Evolutionary conservation across 1,284 basidiomycete species (phyloP).

Genomic region (Malassezia nana): DNA sequence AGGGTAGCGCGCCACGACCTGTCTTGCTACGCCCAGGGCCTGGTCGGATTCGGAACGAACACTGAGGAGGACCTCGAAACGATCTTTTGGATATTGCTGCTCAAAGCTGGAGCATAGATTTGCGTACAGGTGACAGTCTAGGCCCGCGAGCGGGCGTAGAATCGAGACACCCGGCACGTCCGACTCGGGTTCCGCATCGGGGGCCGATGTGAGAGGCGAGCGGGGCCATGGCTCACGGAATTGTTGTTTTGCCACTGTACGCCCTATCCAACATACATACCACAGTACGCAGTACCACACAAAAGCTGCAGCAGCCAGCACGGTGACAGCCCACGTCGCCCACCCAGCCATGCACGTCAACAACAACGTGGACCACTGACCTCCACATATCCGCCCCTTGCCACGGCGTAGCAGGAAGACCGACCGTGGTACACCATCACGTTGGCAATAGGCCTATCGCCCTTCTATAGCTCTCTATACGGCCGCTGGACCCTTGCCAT

Average conservation of each 20-base stretch:
- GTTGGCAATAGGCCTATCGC: not conserved
- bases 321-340: not conserved
- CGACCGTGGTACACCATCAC: too few relatives aligned
- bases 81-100: constrained; percentile 35
- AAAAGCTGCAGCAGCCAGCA: constrained; percentile 6
- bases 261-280: constrained; percentile 66
- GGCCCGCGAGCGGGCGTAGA: constrained; percentile 40
- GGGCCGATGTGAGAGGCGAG: constrained; percentile 17
- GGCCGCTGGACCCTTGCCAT: not conserved
- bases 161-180: constrained; percentile 35
- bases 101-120: constrained; percentile 42
- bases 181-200: constrained; percentile 53
- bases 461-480: not conserved
- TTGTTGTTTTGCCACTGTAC: constrained; percentile 48
- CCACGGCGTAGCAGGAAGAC: not conserved
- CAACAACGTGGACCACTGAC: not conserved
- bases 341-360: not conserved
- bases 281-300: constrained; percentile 65
- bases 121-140: constrained; percentile 40
- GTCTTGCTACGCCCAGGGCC: constrained; percentile 32
- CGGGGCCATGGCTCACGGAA: constrained; percentile 17
- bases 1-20: constrained; percentile 34
- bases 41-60: constrained; percentile 35
- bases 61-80: constrained; percentile 40
- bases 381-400: not conserved